Evolutionary conservation across 208 protist genomes (phyloP), one percentile per base, ranked within the genome.

Genomic region (Acanthamoeba quina): DNA sequence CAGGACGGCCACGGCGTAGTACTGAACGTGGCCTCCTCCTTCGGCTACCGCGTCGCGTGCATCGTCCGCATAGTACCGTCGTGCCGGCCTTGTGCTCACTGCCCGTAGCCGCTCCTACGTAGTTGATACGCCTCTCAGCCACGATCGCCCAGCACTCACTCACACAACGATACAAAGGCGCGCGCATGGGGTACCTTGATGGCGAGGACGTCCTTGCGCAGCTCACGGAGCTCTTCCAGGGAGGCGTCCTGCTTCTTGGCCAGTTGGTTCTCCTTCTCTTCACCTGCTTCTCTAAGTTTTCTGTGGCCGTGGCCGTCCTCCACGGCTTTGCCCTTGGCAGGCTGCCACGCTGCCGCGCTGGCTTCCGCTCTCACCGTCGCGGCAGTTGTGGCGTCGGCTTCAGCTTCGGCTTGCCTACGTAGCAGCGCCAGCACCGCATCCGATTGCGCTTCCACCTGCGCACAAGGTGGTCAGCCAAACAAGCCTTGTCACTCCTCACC

Each of bases 171-270:
- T 11, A 44, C 41, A 29, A 9, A n/a, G 26, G 47, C 47, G 47
- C 21, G 15, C 1, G n/a, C n/a, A 19, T 58, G 7, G 11, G 31
- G 58, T 64, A 86, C 78, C 78, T 62, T 86, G 24, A 86, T 62
- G 29, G 34, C 24, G 5, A n/a, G 21, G 26, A 86, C 49, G 34
- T 86, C 78, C 15, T 37, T 29, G 4, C 78, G 41, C 21, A 86
- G 78, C 34, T 54, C 78, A 3, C 49, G 41, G 78, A 86, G 44
- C 78, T 62, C 78, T 34, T 58, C 78, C 78, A 86, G 11, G 9
- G 6, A 54, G 78, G 44, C 24, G 41, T 86, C 34, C 29, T 34
- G 49, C 13, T 62, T 21, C 5, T 62, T 62, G 44, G n/a, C n/a
- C 9, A 6, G 64, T 37, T 29, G 10, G 5, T 19, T 70, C 64